Evolutionary conservation across 2,329 filamentous ascomycete species (phyloP).

Genomic region (Botrytis fragariae): DNA sequence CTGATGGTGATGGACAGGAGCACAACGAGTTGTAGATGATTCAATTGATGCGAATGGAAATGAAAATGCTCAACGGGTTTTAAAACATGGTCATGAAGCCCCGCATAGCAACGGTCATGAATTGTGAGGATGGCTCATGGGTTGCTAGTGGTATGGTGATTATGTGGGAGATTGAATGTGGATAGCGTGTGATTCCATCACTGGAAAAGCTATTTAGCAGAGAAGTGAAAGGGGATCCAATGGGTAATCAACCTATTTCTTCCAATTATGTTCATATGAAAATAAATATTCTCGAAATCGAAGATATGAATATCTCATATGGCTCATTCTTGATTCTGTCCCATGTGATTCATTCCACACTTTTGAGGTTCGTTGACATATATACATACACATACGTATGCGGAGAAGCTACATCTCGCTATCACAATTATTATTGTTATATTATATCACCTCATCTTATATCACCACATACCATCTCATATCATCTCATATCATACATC

Average conservation of each 20-base stretch:
- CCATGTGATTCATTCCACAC: neutral
- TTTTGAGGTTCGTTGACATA: neutral
- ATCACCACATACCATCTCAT: neutral
- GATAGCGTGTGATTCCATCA: neutral
- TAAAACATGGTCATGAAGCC: constrained; percentile 20
- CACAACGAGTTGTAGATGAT: constrained; percentile 58
- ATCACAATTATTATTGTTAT: neutral
- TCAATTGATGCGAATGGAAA: neutral
- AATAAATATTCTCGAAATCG: neutral
- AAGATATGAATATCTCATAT: neutral
- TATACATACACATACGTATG: neutral
- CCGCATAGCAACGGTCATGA: constrained; percentile 19
- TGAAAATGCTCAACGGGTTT: neutral
- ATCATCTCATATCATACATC: too few relatives aligned
- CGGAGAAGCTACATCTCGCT: rapidly evolving
- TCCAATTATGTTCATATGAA: too few relatives aligned
- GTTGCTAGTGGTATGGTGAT: neutral
- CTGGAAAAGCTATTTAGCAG: neutral
- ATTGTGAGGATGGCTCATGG: constrained; percentile 5
- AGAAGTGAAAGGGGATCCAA: neutral
- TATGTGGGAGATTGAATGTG: neutral
- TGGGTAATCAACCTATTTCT: neutral
- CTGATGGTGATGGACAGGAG: constrained; percentile 53
- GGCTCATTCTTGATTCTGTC: neutral
- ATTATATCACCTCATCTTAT: too few relatives aligned